Percentiles rank a stretch among this genome's conserved stretches.
These are phyloP conservation scores for Cyclanthera cordifolia DNA, from an alignment of 306 rosid species.

Conservation along the genomic window DNA sequence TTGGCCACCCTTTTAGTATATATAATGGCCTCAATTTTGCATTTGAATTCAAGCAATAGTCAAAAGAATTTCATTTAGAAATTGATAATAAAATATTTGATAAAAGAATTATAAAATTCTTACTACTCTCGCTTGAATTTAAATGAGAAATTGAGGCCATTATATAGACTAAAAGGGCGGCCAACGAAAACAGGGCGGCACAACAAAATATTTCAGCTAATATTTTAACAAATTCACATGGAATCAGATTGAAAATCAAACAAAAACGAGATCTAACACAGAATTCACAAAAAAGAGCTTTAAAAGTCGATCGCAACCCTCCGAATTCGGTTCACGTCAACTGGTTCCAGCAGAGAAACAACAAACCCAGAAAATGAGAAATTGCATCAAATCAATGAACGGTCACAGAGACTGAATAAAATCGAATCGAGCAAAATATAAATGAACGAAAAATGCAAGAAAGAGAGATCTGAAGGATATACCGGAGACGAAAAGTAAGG, in stretches of 20 bases:
- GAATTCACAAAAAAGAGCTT: neutral
- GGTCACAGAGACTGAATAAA: neutral
- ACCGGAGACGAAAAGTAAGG: constrained; percentile 37
- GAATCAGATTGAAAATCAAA: neutral
- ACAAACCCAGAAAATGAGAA: neutral
- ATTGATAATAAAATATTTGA: no score
- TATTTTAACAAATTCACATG: neutral
- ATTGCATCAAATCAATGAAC: neutral
- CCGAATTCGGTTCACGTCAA: neutral
- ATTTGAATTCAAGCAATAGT: no score
- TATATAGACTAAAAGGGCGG: no score
- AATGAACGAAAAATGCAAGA: neutral
- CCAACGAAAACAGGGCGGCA: no score
- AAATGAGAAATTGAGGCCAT: no score
- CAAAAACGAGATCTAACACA: neutral
- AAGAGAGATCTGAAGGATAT: constrained; percentile 18
- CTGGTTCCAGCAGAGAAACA: neutral
- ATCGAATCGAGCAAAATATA: neutral
- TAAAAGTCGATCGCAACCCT: neutral
- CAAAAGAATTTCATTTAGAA: no score
- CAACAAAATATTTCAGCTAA: neutral
- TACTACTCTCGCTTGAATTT: no score
- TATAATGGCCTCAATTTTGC: no score
- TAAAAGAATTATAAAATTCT: no score
- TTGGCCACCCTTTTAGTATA: no score